Base-by-base conservation (phyloP, 495 filamentous ascomycete species). In the Bombardia bombarda region DNA sequence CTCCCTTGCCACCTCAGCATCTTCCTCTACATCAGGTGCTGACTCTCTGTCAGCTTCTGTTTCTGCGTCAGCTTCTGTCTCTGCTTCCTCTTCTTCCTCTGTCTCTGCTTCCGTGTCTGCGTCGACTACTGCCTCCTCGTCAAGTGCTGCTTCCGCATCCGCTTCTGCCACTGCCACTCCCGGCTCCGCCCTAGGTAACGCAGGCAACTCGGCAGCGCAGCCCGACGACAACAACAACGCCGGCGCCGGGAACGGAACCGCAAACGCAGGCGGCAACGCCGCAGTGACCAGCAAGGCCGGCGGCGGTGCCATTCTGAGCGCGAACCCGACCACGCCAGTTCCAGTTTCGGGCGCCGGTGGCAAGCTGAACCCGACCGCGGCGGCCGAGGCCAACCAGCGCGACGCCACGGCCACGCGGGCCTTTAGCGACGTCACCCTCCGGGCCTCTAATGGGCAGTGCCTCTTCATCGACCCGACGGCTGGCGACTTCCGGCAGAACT, bases 401-500 rank as follows among this genome's bases (percentile, higher is more conserved):
- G 73, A 77, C 44, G 56, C 58, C 12, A 68, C 67, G 3, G 73
- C 72, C 0, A 69, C 58, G 13, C 63, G 69, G 2, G 67, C 70
- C 28, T 72, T 75, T 45, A 56, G 46, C n/a, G 55, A 54, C 25
- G 68, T 69, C 14, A 58, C 58, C 30, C 69, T 77, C 53, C 57
- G 70, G 25, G 64, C 66, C 3, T 61, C 70, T 0, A 63, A 72
- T 37, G 72, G 72, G 5, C 56, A 70, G 32, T 77, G 73, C 37
- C 60, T 77, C 25, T 75, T 69, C 38, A 52, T 77, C 42, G 65
- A 77, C 39, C 69, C 73, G 1, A 72, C 68, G 0, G 73, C 70
- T 2, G 73, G 73, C 17, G 73, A 77, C 32, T 77, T 77, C 57
- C 66, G 73, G 1, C 58, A 75, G 53, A 75, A 77, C 43, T 47